Evolutionary conservation across 177 flowering plant species (phyloP), one percentile per base, ranked within the genome.

Genomic region (Telopea speciosissima): DNA sequence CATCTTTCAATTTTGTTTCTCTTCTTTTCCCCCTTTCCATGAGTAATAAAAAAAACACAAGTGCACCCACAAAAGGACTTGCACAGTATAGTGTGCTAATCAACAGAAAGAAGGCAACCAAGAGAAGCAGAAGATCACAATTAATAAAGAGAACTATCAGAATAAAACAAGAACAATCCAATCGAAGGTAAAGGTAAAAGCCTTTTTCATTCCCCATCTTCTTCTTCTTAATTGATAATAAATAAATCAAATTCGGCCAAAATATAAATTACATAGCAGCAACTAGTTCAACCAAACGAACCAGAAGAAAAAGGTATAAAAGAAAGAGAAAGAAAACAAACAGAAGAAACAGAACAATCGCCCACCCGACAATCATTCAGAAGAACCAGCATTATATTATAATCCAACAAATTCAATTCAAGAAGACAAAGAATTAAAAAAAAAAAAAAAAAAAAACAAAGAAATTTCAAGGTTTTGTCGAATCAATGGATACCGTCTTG

Each of bases 401-500:
- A 69, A 36, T 4, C 40, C 45, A 26, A 8, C 72, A 42, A 40
- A 69, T 24, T 31, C 31, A 63, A 31, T 8, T 36, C 40, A 36
- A 36, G 40, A 36, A 3, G 7, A 36, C 40, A 36, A 8, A 36
- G 40, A 36, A 36, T 1, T 3, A 62, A 21, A 36, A 22, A 3
- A 42, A 0, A 62, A 17, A 9, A 2, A 21, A n/a, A n/a, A n/a
- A n/a, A n/a, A n/a, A n/a, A n/a, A n/a, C n/a, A n/a, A n/a, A n/a
- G n/a, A n/a, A n/a, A n/a, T n/a, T n/a, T n/a, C 17, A 17, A 9
- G 31, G 65, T 63, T 63, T n/a, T 1, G 26, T 31, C 11, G 2
- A 11, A 31, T 12, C 8, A 26, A 63, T 63, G 24, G 16, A 24
- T 78, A 84, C 87, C 88, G 10, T 86, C 88, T 1, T 79, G 80